These are phyloP conservation scores for Santalum album DNA, from an alignment of 164 flowering plant species.

Conservation along the genomic window DNA sequence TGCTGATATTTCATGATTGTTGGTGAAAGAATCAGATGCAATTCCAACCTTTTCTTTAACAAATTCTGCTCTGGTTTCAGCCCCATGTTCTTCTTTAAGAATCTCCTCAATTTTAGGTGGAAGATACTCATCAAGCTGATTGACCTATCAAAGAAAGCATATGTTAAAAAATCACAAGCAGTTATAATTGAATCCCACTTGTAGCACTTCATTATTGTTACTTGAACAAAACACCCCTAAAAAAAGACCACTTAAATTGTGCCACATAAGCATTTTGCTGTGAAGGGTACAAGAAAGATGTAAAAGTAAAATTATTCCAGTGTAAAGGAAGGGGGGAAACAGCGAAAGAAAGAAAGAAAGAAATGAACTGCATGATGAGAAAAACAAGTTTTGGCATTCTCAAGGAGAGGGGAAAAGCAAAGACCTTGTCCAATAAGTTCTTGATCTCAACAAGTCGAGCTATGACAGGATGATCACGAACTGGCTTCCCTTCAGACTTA, in stretches of 20 bases:
- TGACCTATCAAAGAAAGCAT: conserved; percentile 34
- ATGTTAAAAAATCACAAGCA: neutral
- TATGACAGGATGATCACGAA: conserved; percentile 90
- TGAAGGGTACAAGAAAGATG: too few species aligned
- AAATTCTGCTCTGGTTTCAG: conserved; percentile 14
- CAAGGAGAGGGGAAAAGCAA: conserved; percentile 2
- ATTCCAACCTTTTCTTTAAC: conserved; percentile 15
- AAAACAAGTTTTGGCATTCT: neutral
- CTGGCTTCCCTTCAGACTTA: conserved; percentile 80
- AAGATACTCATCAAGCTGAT: conserved; percentile 61
- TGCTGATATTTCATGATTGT: conserved; percentile 5
- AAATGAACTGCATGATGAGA: conserved; percentile 4
- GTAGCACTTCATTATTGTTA: too few species aligned
- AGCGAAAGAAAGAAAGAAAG: neutral
- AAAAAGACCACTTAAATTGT: too few species aligned
- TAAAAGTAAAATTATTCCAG: too few species aligned
- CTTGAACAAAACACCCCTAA: too few species aligned
- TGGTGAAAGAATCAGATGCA: conserved; percentile 16
- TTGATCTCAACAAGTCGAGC: conserved; percentile 80
- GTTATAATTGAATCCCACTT: too few species aligned
- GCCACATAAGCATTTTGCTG: too few species aligned
- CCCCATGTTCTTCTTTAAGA: conserved; percentile 18
- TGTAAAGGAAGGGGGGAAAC: too few species aligned
- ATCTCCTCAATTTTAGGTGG: conserved; percentile 51
- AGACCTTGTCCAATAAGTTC: conserved; percentile 68